Base-by-base conservation (phyloP, 2,329 filamentous ascomycete genomes). In the Colletotrichum costaricense region DNA sequence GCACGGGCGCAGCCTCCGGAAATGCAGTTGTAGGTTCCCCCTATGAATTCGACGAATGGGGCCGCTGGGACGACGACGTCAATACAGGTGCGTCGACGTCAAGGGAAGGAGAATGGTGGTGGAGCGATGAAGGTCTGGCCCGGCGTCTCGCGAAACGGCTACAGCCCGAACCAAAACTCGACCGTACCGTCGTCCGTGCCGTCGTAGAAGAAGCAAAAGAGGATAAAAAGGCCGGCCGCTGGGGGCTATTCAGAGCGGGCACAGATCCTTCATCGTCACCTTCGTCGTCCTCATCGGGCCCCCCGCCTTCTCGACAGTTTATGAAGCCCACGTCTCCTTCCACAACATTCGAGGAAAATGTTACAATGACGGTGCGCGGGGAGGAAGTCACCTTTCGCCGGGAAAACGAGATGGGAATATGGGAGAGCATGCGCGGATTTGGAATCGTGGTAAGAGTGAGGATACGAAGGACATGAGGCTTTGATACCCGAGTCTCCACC, bases 381-480 rank as follows among this genome's bases (percentile, higher is more conserved):
- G 83, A 89, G 62, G 84, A 88, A 75, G 83, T 88, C 2, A 86
- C 86, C 0, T 89, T 90, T 69, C 78, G 88, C n/a, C 78, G 78
- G 58, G 84, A 88, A 78, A 90, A 87, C 26, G 85, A 84, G 16
- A 81, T 90, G 76, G 88, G 88, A 0, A 78, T 90, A 1, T 87
- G 85, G 83, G 87, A 90, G 77, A 87, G 85, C 38, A 80, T 80
- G 73, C 84, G 82, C 2, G 88, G 88, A 2, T 89, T 84, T 82
- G 88, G 83, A 0, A 80, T 90, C 35, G 84, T 88, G 16, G 81
- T 88, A 1, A 80, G 78, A 1, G 80, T 89, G 3, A 68, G 76
- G n/a, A 69, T 81, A 22, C 68, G 72, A 16, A 46, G 42, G 28
- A 24, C 26, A 72, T 49, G 68, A 66, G 28, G 8, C 46, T n/a